Conservation (phyloP, 345 rosid species). For the Euclidium syriacum region DNA sequence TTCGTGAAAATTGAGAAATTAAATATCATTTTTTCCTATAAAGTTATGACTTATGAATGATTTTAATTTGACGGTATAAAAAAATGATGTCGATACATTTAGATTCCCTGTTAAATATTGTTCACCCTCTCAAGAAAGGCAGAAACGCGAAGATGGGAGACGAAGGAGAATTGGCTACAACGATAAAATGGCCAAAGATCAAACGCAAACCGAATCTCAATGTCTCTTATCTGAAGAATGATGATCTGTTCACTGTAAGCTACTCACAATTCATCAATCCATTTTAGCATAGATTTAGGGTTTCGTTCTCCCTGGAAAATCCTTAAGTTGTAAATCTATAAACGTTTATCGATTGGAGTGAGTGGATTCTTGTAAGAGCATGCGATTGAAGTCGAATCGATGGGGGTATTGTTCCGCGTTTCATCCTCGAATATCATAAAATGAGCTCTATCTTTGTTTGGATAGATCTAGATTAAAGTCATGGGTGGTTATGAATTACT, state of each 20-base stretch:
- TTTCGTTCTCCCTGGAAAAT: background rate
- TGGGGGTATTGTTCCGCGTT: background rate
- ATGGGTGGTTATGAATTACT: background rate
- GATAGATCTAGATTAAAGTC: background rate
- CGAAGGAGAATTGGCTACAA: conserved; percentile 20
- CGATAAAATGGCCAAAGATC: conserved; percentile 56
- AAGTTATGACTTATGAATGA: no score
- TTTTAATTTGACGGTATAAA: no score
- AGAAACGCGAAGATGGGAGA: conserved; percentile 48
- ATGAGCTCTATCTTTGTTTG: background rate
- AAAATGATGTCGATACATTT: background rate
- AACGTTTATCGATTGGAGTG: background rate
- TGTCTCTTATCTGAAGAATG: conserved; percentile 45
- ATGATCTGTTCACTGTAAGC: conserved; percentile 69
- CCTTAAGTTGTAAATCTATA: background rate
- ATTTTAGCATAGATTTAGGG: background rate
- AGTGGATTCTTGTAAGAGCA: background rate
- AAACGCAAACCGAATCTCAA: conserved; percentile 51
- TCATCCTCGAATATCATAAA: no score
- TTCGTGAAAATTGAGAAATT: no score
- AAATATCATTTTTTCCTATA: no score
- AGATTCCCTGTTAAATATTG: background rate
- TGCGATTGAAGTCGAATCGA: background rate
- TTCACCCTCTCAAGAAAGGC: conserved; percentile 6
- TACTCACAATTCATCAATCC: background rate